Percentiles rank a stretch among this genome's conserved stretches.
Conservation (phyloP, 2,329 filamentous ascomycete genomes). For the Paecilomyces dactylethromorphus region DNA sequence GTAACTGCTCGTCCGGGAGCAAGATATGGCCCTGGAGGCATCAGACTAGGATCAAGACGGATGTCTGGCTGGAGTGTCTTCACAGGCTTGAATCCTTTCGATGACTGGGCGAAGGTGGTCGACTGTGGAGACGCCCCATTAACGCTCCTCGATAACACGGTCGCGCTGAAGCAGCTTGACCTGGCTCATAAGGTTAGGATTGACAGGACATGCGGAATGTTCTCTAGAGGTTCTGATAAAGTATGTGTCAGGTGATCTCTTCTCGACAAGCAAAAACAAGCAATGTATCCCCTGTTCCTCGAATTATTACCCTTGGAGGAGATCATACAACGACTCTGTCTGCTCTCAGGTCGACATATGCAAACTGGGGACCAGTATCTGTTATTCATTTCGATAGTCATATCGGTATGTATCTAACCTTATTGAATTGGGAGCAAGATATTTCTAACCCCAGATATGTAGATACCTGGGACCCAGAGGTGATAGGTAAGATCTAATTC, state of each 20-base stretch:
- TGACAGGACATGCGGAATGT: background rate
- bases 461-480: slow-evolving; percentile 51
- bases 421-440: background rate
- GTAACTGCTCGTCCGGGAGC: slow-evolving; percentile 49
- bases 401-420: slow-evolving; percentile 14
- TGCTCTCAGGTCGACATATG: slow-evolving; percentile 43
- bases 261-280: slow-evolving; percentile 37
- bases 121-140: slow-evolving; percentile 51
- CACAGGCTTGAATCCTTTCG: slow-evolving; percentile 41
- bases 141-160: slow-evolving; percentile 48
- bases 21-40: slow-evolving; percentile 47
- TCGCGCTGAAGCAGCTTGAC: slow-evolving; percentile 48
- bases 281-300: slow-evolving; percentile 28
- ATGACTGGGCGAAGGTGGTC: slow-evolving; percentile 46
- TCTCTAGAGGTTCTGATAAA: background rate
- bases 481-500: slow-evolving; percentile 34
- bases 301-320: slow-evolving; percentile 49
- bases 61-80: slow-evolving; percentile 45
- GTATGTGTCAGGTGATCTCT: slow-evolving; percentile 34
- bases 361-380: slow-evolving; percentile 47
- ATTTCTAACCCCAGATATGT: background rate
- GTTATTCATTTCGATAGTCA: slow-evolving; percentile 55
- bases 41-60: slow-evolving; percentile 44
- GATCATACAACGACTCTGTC: slow-evolving; percentile 52
- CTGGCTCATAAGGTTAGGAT: slow-evolving; percentile 40